phyloP scores from a whole-genome alignment of 2,329 filamentous ascomycete genomes.

The Thelonectria olida region DNA sequence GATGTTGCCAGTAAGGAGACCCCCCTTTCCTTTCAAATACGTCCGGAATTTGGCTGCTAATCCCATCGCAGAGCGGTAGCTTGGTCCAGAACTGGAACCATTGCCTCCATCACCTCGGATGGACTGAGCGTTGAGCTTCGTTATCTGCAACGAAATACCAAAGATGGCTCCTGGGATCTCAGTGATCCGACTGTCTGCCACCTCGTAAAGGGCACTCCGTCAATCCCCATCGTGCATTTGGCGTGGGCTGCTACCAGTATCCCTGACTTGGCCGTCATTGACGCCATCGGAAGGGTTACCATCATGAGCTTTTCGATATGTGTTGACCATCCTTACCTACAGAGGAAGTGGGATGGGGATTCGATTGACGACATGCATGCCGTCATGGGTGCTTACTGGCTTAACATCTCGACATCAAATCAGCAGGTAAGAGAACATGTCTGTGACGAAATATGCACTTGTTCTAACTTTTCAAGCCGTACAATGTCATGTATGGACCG shows the following conservation, averaged over 20 bases:
- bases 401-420: constrained; percentile 65
- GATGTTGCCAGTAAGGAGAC: constrained; percentile 79
- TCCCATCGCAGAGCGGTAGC: constrained; percentile 70
- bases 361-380: constrained; percentile 77
- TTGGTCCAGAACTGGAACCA: constrained; percentile 89
- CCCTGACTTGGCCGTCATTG: constrained; percentile 84
- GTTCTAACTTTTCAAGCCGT: constrained; percentile 38
- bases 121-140: constrained; percentile 76
- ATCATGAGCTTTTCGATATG: constrained; percentile 77
- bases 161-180: constrained; percentile 78
- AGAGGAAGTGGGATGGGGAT: constrained; percentile 72
- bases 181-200: constrained; percentile 74
- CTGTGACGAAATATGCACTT: background rate
- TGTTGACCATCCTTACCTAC: constrained; percentile 75
- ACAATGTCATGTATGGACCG: constrained; percentile 64
- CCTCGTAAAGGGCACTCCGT: constrained; percentile 69
- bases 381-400: constrained; percentile 88
- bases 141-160: constrained; percentile 74
- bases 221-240: constrained; percentile 79
- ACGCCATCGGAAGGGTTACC: constrained; percentile 79
- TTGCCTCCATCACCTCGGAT: constrained; percentile 81
- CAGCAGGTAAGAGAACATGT: constrained; percentile 45
- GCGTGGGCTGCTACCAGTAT: constrained; percentile 79
- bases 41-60: constrained; percentile 22
- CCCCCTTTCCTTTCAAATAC: background rate